A percentile compares a stretch with the other conserved stretches of the same genome.
phyloP scores from a whole-genome alignment of 306 rosid species.

The Alnus glutinosa region DNA sequence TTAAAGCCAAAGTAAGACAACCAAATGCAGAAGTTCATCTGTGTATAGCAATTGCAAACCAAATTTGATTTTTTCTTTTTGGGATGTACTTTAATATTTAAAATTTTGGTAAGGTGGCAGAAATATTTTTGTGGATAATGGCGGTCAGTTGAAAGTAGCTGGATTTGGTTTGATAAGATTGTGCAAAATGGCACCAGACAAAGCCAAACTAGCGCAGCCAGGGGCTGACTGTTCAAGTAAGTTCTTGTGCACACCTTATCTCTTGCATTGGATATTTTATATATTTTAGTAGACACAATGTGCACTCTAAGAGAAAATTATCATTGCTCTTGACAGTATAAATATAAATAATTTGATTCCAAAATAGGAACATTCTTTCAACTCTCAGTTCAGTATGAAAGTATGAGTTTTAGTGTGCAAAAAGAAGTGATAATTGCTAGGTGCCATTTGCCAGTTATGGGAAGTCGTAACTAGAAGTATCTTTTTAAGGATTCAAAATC shows the following conservation, averaged over 20 bases:
- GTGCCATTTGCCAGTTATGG: neutral
- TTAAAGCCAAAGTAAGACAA: conserved; percentile 98
- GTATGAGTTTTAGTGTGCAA: neutral
- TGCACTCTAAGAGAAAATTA: neutral
- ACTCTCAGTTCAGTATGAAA: neutral
- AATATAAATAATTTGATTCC: no score
- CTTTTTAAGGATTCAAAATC: neutral
- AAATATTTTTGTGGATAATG: conserved; percentile 99
- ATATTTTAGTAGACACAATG: neutral
- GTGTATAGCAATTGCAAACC: conserved; percentile 29
- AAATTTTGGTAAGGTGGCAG: conserved; percentile 99
- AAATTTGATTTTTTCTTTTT: conserved; percentile 33
- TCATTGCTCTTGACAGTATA: neutral
- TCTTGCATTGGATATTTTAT: conserved; percentile 17
- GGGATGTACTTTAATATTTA: conserved; percentile 65
- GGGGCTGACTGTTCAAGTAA: conserved; percentile 69
- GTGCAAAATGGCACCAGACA: conserved; percentile 65
- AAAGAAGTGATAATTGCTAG: neutral
- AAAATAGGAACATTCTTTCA: neutral
- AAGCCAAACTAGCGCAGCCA: conserved; percentile 63
- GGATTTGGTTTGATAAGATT: conserved; percentile 83
- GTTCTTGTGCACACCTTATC: conserved; percentile 29
- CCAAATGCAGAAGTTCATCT: conserved; percentile 56
- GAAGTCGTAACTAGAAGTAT: neutral
- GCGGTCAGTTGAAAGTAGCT: conserved; percentile 87